Evolutionary conservation across 2,329 filamentous ascomycete genomes (phyloP), one percentile per base, ranked within the genome.

Genomic region (Xylariaceae sp.): DNA sequence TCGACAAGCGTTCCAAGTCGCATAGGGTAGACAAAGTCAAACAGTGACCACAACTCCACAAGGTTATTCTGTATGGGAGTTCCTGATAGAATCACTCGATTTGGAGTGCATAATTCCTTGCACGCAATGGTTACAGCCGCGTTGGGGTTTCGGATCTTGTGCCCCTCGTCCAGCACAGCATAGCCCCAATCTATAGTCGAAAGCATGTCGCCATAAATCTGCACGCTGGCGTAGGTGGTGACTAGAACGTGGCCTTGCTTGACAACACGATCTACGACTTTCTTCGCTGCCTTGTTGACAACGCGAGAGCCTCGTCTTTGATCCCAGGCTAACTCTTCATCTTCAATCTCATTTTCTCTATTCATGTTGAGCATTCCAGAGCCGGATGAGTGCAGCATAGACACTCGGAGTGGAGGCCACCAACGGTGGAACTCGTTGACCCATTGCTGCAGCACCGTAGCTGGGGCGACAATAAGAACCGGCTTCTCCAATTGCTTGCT

Each of bases 401-500:
- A 96, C 5, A 99, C 94, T 40, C 95, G 83, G 31, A 99, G 76
- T n/a, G 94, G 87, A n/a, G 94, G 94, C 95, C 95, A 99, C 95
- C 95, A 99, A 12, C 87, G 85, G 71, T 99, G 95, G 62, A 99
- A 97, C 66, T 99, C 94, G 58, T 95, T 96, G 12, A 97, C 94
- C 94, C 94, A 99, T 68, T 99, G 94, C 55, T 90, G 88, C 74
- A 99, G 86, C 19, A 99, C 88, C 0, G 94, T 99, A 3, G 93
- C 93, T 2, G 94, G 94, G 46, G 91, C 92, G 4, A 99, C 91
- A 7, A 99, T 82, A 54, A 99, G 90, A 41, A 95, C 85, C 0
- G 94, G 94, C 54, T 90, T 90, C 18, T 81, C 82, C 18, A 97
- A 80, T 63, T 86, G 89, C 60, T 87, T 89, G 71, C 91, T 97